phyloP scores from a whole-genome alignment of 176 grass and related monocot species.

The Hsuehochloa calcarea region DNA sequence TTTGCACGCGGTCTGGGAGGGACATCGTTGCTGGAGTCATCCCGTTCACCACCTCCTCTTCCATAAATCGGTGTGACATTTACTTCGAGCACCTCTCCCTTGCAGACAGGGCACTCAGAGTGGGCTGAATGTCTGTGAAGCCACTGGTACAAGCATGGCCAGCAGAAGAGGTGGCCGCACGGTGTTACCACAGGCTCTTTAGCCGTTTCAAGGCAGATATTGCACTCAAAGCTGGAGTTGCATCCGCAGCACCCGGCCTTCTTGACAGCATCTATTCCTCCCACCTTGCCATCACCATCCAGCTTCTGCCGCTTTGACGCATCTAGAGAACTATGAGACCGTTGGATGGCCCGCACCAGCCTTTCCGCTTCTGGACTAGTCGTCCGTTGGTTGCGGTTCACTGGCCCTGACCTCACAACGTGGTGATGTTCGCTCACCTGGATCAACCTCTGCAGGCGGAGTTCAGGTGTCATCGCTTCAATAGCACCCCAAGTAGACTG shows the following conservation, averaged over 20 bases:
- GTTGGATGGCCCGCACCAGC: constrained; percentile 53
- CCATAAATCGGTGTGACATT: constrained; percentile 85
- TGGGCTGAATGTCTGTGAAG: constrained; percentile 44
- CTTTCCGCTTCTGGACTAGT: constrained; percentile 50
- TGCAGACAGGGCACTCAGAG: constrained; percentile 85
- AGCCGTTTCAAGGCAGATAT: constrained; percentile 75
- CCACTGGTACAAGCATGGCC: constrained; percentile 85
- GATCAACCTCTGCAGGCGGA: constrained; percentile 64
- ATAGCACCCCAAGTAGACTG: not conserved
- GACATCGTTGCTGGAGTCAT: constrained; percentile 23
- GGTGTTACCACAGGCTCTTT: constrained; percentile 76
- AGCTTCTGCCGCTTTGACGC: constrained; percentile 47
- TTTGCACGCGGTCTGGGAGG: constrained; percentile 63
- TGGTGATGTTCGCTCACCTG: constrained; percentile 50
- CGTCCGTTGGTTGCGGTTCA: not conserved
- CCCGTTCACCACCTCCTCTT: constrained; percentile 43
- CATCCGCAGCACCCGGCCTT: constrained; percentile 44
- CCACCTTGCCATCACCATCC: constrained; percentile 35
- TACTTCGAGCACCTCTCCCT: constrained; percentile 55
- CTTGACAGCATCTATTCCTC: constrained; percentile 30
- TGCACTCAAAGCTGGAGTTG: constrained; percentile 69
- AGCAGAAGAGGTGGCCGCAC: constrained; percentile 92
- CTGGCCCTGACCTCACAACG: constrained; percentile 26
- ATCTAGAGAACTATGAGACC: constrained; percentile 47
- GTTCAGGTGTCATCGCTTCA: constrained; percentile 45